phyloP scores from a whole-genome alignment of 257 asterid genomes.

The Sherardia arvensis region DNA sequence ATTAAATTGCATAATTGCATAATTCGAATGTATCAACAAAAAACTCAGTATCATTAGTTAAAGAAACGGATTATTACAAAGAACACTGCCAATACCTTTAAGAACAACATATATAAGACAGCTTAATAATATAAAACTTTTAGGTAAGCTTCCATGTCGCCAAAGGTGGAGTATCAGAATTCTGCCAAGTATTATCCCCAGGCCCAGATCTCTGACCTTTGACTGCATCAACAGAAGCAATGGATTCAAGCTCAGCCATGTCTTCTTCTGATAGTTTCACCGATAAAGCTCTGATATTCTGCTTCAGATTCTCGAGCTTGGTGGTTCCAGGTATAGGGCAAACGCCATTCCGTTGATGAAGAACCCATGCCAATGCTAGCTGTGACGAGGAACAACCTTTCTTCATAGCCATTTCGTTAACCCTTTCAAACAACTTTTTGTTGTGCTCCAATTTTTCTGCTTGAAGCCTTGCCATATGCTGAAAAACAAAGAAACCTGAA shows the following conservation, averaged over 20 bases:
- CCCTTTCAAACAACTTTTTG: conserved; percentile 22
- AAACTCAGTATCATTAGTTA: too few relatives aligned
- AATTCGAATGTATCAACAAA: too few relatives aligned
- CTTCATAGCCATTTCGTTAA: conserved; percentile 24
- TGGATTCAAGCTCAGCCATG: conserved; percentile 28
- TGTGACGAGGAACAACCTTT: conserved; percentile 49
- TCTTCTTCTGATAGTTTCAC: conserved; percentile 21
- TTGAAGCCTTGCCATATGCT: conserved; percentile 34
- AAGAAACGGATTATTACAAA: too few relatives aligned
- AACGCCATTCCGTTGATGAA: conserved; percentile 42
- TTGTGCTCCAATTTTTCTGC: conserved; percentile 35
- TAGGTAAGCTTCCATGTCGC: conserved; percentile 19
- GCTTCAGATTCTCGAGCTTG: conserved; percentile 25
- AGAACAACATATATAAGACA: too few relatives aligned
- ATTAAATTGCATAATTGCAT: too few relatives aligned
- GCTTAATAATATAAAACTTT: not conserved
- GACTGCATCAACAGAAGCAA: conserved; percentile 23
- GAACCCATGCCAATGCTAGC: conserved; percentile 52
- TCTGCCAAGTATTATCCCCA: conserved; percentile 10
- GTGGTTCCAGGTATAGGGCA: conserved; percentile 50
- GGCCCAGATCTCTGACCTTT: conserved; percentile 18
- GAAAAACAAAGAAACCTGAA: not conserved
- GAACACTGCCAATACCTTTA: too few relatives aligned
- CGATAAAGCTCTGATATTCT: conserved; percentile 29
- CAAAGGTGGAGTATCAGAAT: conserved; percentile 27